Percentiles rank a stretch among this genome's conserved stretches.
Conservation (phyloP, 164 flowering plant species). For the grape (Vitis vinifera) region DNA sequence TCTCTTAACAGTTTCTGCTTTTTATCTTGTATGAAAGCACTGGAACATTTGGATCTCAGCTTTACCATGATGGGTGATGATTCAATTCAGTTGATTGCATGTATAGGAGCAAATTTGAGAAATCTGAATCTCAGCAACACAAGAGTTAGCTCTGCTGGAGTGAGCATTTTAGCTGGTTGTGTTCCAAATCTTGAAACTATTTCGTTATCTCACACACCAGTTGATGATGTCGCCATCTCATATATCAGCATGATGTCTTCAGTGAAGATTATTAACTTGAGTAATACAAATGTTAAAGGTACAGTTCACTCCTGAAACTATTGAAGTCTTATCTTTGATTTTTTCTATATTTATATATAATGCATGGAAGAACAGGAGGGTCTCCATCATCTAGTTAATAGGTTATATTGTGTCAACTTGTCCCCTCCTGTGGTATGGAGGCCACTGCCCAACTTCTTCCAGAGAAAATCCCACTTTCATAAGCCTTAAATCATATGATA, state of each 20-base stretch:
- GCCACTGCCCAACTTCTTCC: no score
- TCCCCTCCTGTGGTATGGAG: no score
- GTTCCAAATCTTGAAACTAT: conserved; percentile 68
- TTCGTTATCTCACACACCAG: conserved; percentile 50
- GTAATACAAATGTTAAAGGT: conserved; percentile 76
- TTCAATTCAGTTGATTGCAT: conserved; percentile 45
- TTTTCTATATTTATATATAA: no score
- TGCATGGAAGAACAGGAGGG: background rate
- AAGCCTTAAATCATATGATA: no score
- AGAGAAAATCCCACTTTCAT: no score
- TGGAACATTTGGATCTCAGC: conserved; percentile 78
- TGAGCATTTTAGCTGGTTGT: conserved; percentile 62
- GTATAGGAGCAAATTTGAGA: conserved; percentile 60
- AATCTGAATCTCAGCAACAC: conserved; percentile 65
- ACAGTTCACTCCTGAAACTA: conserved; percentile 2
- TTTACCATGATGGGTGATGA: conserved; percentile 49
- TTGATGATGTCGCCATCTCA: conserved; percentile 62
- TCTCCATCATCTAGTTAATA: background rate
- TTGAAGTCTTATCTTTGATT: no score
- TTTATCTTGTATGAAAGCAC: conserved; percentile 41
- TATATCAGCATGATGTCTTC: conserved; percentile 65
- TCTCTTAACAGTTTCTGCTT: conserved; percentile 49
- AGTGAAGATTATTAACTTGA: conserved; percentile 57
- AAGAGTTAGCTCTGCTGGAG: conserved; percentile 57
- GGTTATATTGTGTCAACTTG: no score